Percentiles rank a stretch among this genome's conserved stretches.
Evolutionary conservation across 2,329 filamentous ascomycete genomes (phyloP).

Genomic region (Magnaporthiopsis rhizophila): DNA sequence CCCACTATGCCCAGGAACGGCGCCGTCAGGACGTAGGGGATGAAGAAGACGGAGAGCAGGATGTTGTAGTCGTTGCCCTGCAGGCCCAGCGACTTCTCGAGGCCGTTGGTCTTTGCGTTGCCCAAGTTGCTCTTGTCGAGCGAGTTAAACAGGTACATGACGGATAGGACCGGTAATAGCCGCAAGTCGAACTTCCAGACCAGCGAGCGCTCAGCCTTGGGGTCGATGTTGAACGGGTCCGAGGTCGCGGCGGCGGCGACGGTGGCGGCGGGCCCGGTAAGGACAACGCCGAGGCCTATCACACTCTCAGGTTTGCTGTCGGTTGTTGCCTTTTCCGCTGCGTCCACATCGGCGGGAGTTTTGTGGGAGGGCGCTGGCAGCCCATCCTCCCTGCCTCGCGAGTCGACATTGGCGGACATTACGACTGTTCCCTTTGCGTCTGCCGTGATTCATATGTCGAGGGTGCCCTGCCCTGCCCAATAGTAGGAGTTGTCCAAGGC

Average conservation of each 20-base stretch:
- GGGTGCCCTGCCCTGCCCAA: too few relatives aligned
- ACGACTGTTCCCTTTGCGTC: background rate
- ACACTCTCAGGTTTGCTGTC: slow-evolving; percentile 2
- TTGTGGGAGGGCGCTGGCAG: background rate
- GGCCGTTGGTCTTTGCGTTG: slow-evolving; percentile 9
- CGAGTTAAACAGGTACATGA: slow-evolving; percentile 47
- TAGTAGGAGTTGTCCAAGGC: background rate
- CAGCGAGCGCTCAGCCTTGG: slow-evolving; percentile 37
- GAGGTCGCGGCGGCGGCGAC: background rate
- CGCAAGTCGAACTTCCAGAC: slow-evolving; percentile 48
- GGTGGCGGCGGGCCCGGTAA: too few relatives aligned
- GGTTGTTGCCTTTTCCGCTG: slow-evolving; percentile 3
- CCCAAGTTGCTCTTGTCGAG: slow-evolving; percentile 30
- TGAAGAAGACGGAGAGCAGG: slow-evolving; percentile 64
- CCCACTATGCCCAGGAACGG: slow-evolving; percentile 52
- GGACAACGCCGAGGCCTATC: background rate
- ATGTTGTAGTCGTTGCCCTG: slow-evolving; percentile 60
- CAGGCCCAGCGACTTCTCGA: slow-evolving; percentile 8
- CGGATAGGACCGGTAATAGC: slow-evolving; percentile 42
- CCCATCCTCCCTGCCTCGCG: too few relatives aligned
- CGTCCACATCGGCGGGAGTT: background rate
- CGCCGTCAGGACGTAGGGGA: slow-evolving; percentile 66
- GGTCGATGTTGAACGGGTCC: slow-evolving; percentile 21
- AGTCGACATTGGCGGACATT: background rate
- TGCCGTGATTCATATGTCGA: too few relatives aligned